These are phyloP conservation scores for Medicago arabica DNA, from an alignment of 306 rosid genomes.

Conservation along the genomic window DNA sequence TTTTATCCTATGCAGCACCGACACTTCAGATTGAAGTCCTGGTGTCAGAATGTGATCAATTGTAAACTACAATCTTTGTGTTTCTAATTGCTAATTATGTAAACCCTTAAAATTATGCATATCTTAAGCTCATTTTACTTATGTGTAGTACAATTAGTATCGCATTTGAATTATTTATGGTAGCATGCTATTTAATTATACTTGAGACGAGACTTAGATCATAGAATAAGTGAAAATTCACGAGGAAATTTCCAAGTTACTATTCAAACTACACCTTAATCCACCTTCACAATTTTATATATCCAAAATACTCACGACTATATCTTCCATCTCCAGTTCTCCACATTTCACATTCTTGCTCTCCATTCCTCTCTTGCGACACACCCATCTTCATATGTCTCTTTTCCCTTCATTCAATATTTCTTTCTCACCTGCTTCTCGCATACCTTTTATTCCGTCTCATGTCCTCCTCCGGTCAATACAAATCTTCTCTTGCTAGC, in stretches of 20 bases:
- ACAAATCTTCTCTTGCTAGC: not conserved
- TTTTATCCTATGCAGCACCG: not conserved
- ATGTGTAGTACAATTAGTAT: not conserved
- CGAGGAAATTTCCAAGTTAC: not conserved
- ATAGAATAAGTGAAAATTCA: not conserved
- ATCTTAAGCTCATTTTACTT: conserved; percentile 8
- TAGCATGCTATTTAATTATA: not conserved
- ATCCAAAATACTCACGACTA: too few relatives aligned
- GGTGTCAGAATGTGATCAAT: not conserved
- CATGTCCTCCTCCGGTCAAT: not conserved
- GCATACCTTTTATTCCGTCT: not conserved
- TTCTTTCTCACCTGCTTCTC: not conserved
- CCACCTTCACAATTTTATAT: too few relatives aligned
- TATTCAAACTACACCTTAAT: too few relatives aligned
- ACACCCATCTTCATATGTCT: not conserved
- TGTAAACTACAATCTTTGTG: not conserved
- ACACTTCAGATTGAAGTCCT: not conserved
- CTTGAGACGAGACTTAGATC: not conserved
- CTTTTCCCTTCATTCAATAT: too few relatives aligned
- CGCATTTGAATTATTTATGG: too few relatives aligned
- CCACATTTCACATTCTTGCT: not conserved
- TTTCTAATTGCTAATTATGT: conserved; percentile 16
- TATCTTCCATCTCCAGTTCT: too few relatives aligned
- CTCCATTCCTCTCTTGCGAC: not conserved
- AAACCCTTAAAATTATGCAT: conserved; percentile 16